These are phyloP conservation scores for Halophytophthora polymorphica DNA, from an alignment of 352 stramenopile species.

Conservation along the genomic window DNA sequence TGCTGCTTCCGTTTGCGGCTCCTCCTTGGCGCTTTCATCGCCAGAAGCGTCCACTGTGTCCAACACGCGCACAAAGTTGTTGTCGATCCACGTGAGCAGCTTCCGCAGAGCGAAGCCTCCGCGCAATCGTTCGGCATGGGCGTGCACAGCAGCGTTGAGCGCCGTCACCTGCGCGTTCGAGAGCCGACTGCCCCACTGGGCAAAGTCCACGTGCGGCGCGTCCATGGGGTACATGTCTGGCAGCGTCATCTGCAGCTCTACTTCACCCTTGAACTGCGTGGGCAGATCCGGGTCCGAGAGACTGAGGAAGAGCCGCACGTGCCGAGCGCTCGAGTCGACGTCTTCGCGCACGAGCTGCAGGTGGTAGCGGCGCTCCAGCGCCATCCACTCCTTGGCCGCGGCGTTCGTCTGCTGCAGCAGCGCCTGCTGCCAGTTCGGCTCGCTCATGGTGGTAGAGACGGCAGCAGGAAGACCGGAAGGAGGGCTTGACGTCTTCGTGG, in stretches of 20 bases:
- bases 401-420: constrained; percentile 32
- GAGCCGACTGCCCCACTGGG: constrained; percentile 47
- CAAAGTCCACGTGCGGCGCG: constrained; percentile 46
- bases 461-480: background rate
- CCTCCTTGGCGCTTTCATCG: background rate
- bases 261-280: constrained; percentile 47
- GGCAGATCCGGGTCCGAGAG: constrained; percentile 66
- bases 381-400: constrained; percentile 57
- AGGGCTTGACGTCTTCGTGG: background rate
- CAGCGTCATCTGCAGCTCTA: constrained; percentile 51
- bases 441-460: constrained; percentile 7
- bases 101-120: constrained; percentile 59
- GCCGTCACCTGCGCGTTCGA: constrained; percentile 27
- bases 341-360: constrained; percentile 24
- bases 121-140: constrained; percentile 34
- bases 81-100: constrained; percentile 82
- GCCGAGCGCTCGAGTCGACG: constrained; percentile 10
- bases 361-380: constrained; percentile 64
- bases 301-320: constrained; percentile 45
- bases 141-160: constrained; percentile 35
- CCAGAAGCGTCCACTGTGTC: constrained; percentile 14
- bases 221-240: constrained; percentile 49
- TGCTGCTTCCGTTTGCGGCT: constrained; percentile 1
- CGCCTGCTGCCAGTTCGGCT: constrained; percentile 23
- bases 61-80: constrained; percentile 60